These are phyloP conservation scores for Thelonectria blattea DNA, from an alignment of 2,329 filamentous ascomycete species.

Conservation along the genomic window DNA sequence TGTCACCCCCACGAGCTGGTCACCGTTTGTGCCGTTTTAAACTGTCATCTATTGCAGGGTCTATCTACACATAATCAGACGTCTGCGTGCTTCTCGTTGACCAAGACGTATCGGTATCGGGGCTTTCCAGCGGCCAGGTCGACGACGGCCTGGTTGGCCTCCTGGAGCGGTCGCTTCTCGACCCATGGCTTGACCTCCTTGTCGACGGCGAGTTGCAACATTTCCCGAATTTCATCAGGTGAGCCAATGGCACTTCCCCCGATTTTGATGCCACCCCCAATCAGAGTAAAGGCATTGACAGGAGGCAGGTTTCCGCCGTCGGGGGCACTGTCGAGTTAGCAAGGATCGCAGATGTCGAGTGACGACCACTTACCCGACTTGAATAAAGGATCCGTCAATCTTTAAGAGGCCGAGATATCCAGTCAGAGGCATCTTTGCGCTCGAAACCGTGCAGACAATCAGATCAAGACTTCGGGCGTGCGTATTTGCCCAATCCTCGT, in stretches of 20 bases:
- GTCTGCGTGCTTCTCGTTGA: background rate
- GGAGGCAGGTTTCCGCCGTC: constrained; percentile 18
- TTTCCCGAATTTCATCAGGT: constrained; percentile 61
- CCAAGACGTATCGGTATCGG: constrained; percentile 52
- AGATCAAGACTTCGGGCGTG: constrained; percentile 69
- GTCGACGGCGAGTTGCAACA: constrained; percentile 62
- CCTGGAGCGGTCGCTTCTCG: constrained; percentile 57
- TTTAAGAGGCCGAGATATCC: constrained; percentile 45
- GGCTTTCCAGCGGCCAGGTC: constrained; percentile 62
- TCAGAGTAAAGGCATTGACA: constrained; percentile 14
- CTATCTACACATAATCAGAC: background rate
- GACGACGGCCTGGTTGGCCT: constrained; percentile 60
- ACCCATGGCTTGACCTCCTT: constrained; percentile 63
- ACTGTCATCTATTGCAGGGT: background rate
- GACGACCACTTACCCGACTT: constrained; percentile 53
- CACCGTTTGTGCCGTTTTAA: constrained; percentile 17
- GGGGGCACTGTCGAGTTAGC: constrained; percentile 35
- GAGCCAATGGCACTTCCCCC: constrained; percentile 52
- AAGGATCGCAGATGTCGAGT: background rate
- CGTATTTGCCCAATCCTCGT: constrained; percentile 56
- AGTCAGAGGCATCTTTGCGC: constrained; percentile 24
- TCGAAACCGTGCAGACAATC: constrained; percentile 68
- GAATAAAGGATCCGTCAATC: constrained; percentile 62
- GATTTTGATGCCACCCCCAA: constrained; percentile 10
- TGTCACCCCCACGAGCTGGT: constrained; percentile 3